Percentiles rank a stretch among this genome's conserved stretches.
Conservation (phyloP, 2,329 filamentous ascomycete genomes). For the Ceratocystis papillata region DNA sequence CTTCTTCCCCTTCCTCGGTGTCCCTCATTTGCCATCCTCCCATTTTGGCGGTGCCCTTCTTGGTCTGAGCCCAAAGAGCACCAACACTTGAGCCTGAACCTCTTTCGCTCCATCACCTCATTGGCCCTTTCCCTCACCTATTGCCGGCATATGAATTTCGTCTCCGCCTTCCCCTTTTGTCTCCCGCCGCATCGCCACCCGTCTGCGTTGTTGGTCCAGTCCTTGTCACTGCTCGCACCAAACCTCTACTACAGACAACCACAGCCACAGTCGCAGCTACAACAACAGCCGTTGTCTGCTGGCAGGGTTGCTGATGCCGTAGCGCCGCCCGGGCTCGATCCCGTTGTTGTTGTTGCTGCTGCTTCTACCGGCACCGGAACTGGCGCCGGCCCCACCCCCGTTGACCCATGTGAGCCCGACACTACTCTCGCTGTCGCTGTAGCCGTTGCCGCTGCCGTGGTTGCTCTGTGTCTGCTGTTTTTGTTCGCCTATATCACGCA, state of each 20-base stretch:
- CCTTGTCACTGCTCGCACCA: background rate
- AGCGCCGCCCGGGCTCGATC: background rate
- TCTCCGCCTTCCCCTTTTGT: constrained; percentile 8
- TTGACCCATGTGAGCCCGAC: background rate
- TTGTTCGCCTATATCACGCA: background rate
- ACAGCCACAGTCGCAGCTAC: background rate
- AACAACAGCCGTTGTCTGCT: background rate
- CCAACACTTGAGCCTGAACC: background rate
- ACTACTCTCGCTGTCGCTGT: constrained; percentile 2
- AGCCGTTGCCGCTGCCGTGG: constrained; percentile 1
- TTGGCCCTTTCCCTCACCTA: background rate
- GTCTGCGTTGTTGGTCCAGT: constrained; percentile 1
- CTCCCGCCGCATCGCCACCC: constrained; percentile 1
- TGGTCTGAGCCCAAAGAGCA: background rate
- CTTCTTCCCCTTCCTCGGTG: background rate
- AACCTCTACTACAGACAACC: background rate
- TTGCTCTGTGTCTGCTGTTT: background rate
- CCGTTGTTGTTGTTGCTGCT: background rate
- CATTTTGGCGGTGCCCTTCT: background rate
- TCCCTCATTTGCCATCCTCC: background rate
- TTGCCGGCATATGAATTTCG: constrained; percentile 11
- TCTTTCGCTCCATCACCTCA: background rate
- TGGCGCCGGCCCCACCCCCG: background rate
- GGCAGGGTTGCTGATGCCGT: background rate
- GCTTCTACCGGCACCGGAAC: background rate